Evolutionary conservation across 2,329 filamentous ascomycete species (phyloP).

Genomic region (Thelonectria rubi): DNA sequence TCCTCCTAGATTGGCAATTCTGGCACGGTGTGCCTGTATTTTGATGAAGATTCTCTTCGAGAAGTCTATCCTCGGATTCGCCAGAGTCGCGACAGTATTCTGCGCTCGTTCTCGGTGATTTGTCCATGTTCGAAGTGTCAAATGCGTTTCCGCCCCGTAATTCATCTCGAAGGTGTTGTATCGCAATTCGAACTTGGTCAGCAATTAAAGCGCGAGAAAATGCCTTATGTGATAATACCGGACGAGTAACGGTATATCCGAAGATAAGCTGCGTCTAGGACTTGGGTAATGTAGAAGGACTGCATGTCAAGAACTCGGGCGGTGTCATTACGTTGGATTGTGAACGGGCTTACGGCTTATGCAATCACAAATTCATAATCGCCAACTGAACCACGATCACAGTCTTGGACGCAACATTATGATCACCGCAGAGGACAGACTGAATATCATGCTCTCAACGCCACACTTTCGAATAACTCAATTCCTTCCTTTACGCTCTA

Average conservation of each 20-base stretch:
- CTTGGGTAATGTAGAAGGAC: background rate
- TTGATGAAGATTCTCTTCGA: background rate
- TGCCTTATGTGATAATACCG: background rate
- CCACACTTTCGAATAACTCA: background rate
- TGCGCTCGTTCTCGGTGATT: background rate
- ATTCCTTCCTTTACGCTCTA: background rate
- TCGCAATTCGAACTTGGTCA: too few relatives aligned
- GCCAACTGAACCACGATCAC: background rate
- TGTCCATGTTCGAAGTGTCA: background rate
- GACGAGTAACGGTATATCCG: background rate
- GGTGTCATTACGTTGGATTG: background rate
- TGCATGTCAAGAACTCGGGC: background rate
- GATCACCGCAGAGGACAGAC: too few relatives aligned
- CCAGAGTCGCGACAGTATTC: background rate
- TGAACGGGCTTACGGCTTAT: background rate
- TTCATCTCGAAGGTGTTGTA: background rate
- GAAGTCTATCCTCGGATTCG: background rate
- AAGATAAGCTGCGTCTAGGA: background rate
- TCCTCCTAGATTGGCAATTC: background rate
- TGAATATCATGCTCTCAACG: too few relatives aligned
- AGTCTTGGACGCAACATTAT: background rate
- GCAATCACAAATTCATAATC: background rate
- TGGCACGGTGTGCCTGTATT: background rate
- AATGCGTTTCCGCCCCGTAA: background rate
- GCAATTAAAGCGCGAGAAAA: background rate